Conservation (phyloP, 176 grass and related monocot species). For the Oryza glumipatula region DNA sequence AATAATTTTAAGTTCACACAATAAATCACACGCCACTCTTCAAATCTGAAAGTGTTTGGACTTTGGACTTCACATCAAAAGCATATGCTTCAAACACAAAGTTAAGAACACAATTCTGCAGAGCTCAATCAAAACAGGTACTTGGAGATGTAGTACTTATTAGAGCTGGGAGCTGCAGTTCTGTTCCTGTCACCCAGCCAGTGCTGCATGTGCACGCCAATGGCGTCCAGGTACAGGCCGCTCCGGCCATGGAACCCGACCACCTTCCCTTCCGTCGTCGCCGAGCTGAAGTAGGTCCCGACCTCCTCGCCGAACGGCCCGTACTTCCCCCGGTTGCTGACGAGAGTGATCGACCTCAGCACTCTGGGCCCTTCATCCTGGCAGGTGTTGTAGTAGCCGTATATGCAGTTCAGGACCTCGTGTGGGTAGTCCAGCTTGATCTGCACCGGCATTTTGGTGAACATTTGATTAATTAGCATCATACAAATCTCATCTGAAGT, state of each 20-base stretch:
- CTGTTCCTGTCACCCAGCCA: slow-evolving; percentile 75
- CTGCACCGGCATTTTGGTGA: slow-evolving; percentile 35
- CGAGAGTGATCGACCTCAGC: slow-evolving; percentile 66
- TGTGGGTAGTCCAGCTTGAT: slow-evolving; percentile 90
- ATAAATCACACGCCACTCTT: background rate
- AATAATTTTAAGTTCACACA: background rate
- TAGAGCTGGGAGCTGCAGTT: slow-evolving; percentile 18
- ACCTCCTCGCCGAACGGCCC: slow-evolving; percentile 77
- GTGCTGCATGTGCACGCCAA: slow-evolving; percentile 93
- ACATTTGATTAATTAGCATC: background rate
- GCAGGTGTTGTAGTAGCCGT: slow-evolving; percentile 74
- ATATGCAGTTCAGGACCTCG: slow-evolving; percentile 76
- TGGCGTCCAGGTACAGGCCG: slow-evolving; percentile 72
- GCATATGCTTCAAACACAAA: background rate
- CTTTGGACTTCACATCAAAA: background rate
- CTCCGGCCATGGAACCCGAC: slow-evolving; percentile 94
- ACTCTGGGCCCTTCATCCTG: slow-evolving; percentile 49
- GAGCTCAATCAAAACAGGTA: slow-evolving; percentile 76
- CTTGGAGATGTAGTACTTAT: slow-evolving; percentile 63
- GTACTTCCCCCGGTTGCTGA: slow-evolving; percentile 80
- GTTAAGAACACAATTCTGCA: background rate
- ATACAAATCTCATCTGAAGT: background rate
- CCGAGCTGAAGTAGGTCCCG: slow-evolving; percentile 74
- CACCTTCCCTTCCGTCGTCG: slow-evolving; percentile 73
- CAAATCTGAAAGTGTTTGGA: background rate